These are phyloP conservation scores for Cornus controversa DNA, from an alignment of 148 eudicot genomes.

Conservation along the genomic window DNA sequence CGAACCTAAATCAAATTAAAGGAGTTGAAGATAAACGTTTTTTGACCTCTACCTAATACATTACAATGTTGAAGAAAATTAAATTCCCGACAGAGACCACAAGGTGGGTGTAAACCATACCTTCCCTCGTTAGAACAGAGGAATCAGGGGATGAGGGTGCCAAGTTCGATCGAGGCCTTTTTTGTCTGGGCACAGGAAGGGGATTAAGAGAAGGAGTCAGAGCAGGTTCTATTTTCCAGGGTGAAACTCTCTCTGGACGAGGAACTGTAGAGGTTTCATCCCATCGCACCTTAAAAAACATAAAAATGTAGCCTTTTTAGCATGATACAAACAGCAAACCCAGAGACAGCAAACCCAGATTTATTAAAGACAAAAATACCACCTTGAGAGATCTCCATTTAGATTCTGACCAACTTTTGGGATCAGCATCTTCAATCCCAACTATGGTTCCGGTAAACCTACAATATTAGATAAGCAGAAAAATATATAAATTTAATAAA, in stretches of 20 bases:
- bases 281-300: conserved; percentile 73
- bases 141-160: conserved; percentile 69
- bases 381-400: conserved; percentile 96
- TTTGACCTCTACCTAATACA: not conserved
- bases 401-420: conserved; percentile 75
- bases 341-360: too few species aligned
- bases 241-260: conserved; percentile 94
- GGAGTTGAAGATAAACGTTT: too few species aligned
- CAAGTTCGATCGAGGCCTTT: conserved; percentile 74
- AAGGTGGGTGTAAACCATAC: conserved; percentile 32
- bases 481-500: not conserved
- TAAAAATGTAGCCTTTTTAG: conserved; percentile 7
- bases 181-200: conserved; percentile 71
- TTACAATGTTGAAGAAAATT: not conserved
- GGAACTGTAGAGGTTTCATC: conserved; percentile 84
- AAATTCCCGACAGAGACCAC: not conserved
- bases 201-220: conserved; percentile 72
- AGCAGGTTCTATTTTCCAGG: conserved; percentile 96
- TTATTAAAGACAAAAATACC: conserved; percentile 1
- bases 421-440: conserved; percentile 82
- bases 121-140: conserved; percentile 83
- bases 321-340: not conserved
- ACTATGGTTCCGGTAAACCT: conserved; percentile 98
- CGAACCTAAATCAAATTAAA: conserved; percentile 34
- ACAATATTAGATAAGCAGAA: conserved; percentile 10